These are phyloP conservation scores for Exserohilum turcica DNA, from an alignment of 2,329 filamentous ascomycete genomes.

Conservation along the genomic window DNA sequence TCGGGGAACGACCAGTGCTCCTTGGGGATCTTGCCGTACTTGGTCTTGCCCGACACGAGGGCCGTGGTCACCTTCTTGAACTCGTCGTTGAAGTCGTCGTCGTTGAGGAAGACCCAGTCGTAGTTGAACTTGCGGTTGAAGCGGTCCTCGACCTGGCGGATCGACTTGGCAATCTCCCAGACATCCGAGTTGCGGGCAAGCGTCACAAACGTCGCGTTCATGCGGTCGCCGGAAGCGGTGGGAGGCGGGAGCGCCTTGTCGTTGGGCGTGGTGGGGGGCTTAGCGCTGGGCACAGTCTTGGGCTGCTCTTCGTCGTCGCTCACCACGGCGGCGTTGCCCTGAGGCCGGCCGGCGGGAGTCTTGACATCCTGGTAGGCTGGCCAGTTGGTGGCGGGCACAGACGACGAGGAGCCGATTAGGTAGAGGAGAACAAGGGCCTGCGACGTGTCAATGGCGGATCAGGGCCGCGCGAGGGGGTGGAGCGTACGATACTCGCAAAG, in stretches of 20 bases:
- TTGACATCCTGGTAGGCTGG: conserved; percentile 34
- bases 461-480: neutral
- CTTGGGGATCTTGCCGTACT: conserved; percentile 85
- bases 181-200: conserved; percentile 90
- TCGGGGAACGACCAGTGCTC: conserved; percentile 98
- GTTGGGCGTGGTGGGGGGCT: conserved; percentile 43
- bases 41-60: conserved; percentile 88
- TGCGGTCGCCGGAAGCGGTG: conserved; percentile 70
- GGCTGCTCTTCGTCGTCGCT: conserved; percentile 10
- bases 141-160: conserved; percentile 94
- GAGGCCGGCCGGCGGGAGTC: conserved; percentile 19
- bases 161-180: conserved; percentile 96
- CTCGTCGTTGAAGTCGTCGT: conserved; percentile 86
- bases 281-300: neutral
- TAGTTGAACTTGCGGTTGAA: conserved; percentile 98
- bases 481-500: conserved; percentile 77
- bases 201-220: conserved; percentile 98
- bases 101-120: conserved; percentile 99
- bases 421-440: conserved; percentile 75
- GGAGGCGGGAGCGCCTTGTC: conserved; percentile 44
- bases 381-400: conserved; percentile 47
- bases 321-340: conserved; percentile 19
- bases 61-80: conserved; percentile 92
- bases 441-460: conserved; percentile 15
- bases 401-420: conserved; percentile 73